Evolutionary conservation across 176 grass and related monocot genomes (phyloP), one percentile per base, ranked within the genome.

Genomic region (Paspalum vaginatum): DNA sequence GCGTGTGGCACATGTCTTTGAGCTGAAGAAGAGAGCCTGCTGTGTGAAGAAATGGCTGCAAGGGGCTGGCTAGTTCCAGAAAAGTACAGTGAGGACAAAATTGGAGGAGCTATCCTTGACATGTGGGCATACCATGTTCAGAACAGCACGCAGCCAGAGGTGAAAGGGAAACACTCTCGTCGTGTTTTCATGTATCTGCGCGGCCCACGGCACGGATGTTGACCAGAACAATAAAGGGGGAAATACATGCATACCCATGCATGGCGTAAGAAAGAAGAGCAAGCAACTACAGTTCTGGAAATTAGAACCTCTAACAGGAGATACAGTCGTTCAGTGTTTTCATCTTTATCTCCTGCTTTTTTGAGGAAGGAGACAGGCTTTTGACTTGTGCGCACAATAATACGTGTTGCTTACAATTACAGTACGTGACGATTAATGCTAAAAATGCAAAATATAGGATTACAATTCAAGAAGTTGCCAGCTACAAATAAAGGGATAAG

Each of bases 71-170:
- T 56, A 54, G 44, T 50, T 43, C 62, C 56, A 25, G 48, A 85
- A 80, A 62, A 71, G 42, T 55, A 65, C 82, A 43, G 48, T 49
- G 57, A 77, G 48, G 77, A 89, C 82, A 85, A 85, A 85, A 76
- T 12, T 40, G 65, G n/a, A 56, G 56, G 56, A 57, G 77, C 57
- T 85, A 16, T 85, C 87, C 26, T 70, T 85, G 64, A 85, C 87
- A 40, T 76, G 55, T 72, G 25, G 60, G 76, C 61, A 52, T 65
- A 38, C 76, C 24, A 61, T 74, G 54, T 66, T 38, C 65, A 70
- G 56, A 55, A 26, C 17, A 80, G 50, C 42, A 70, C 5, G 12
- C 11, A n/a, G 32, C 61, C 38, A 32, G 32, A 32, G 32, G 4
- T 12, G 76, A 84, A 60, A 75, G 62, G 68, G 69, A 88, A 52